Evolutionary conservation across 148 eudicot species (phyloP).

Genomic region (Euryodendron excelsum): DNA sequence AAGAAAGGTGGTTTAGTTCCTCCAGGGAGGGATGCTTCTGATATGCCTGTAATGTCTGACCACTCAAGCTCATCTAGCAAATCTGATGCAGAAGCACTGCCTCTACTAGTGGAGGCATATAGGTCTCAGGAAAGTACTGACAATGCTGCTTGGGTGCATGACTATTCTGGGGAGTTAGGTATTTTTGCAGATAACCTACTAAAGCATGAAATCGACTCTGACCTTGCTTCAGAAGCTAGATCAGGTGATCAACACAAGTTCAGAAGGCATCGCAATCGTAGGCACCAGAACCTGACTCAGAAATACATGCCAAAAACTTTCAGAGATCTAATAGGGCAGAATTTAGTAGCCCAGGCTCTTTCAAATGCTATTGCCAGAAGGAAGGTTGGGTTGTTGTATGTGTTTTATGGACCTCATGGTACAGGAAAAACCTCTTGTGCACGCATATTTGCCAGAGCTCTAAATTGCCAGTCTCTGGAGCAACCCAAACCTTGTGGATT

Average conservation of each 20-base stretch:
- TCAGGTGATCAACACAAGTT: slow-evolving; percentile 43
- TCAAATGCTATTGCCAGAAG: slow-evolving; percentile 72
- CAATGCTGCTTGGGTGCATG: slow-evolving; percentile 81
- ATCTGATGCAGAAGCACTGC: slow-evolving; percentile 66
- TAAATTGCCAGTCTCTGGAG: slow-evolving; percentile 78
- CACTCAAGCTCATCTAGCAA: slow-evolving; percentile 56
- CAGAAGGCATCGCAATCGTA: slow-evolving; percentile 38
- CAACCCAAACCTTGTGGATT: slow-evolving; percentile 82
- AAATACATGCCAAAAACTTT: slow-evolving; percentile 87
- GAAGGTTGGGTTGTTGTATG: slow-evolving; percentile 77
- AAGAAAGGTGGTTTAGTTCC: slow-evolving; percentile 49
- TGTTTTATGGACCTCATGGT: slow-evolving; percentile 92
- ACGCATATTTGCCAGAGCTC: slow-evolving; percentile 84
- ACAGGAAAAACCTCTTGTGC: slow-evolving; percentile 94
- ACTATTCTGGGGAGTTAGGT: slow-evolving; percentile 94
- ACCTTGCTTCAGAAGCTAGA: slow-evolving; percentile 73
- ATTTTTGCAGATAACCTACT: slow-evolving; percentile 72
- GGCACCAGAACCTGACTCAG: slow-evolving; percentile 78
- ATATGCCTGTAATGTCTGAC: slow-evolving; percentile 43
- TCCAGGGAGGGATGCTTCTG: slow-evolving; percentile 36
- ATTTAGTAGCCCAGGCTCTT: slow-evolving; percentile 84
- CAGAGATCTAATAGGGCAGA: slow-evolving; percentile 88
- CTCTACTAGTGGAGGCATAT: slow-evolving; percentile 69
- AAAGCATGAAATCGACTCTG: slow-evolving; percentile 63
- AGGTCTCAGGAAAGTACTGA: slow-evolving; percentile 61